Evolutionary conservation across 257 asterid species (phyloP).

Genomic region (Nemophila menziesii): DNA sequence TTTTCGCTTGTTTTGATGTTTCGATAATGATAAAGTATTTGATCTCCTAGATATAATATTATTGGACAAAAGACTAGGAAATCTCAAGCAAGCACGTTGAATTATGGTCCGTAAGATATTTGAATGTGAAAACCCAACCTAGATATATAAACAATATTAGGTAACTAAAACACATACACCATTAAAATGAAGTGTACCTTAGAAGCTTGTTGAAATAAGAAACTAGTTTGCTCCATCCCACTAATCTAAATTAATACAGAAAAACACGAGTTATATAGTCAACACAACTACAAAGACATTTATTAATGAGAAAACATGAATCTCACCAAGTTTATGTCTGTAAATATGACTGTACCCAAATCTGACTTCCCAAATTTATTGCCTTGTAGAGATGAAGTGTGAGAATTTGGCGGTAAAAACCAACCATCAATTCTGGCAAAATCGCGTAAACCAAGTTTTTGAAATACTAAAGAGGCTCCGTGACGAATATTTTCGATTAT

Average conservation of each 20-base stretch:
- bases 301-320: constrained; percentile 7
- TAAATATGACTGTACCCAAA: constrained; percentile 58
- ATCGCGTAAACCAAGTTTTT: constrained; percentile 69
- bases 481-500: constrained; percentile 52
- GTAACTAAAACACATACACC: background rate
- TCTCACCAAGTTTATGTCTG: constrained; percentile 83
- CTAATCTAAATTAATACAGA: constrained; percentile 53
- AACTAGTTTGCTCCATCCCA: constrained; percentile 95
- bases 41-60: constrained; percentile 29
- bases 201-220: constrained; percentile 86
- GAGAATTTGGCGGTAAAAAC: constrained; percentile 56
- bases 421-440: constrained; percentile 95
- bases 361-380: constrained; percentile 52
- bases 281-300: constrained; percentile 9
- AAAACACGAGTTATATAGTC: constrained; percentile 10
- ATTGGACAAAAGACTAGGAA: constrained; percentile 38
- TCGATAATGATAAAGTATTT: constrained; percentile 22
- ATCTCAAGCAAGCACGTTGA: constrained; percentile 77
- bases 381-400: constrained; percentile 34
- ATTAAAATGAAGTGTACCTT: constrained; percentile 36
- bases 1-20: constrained; percentile 25
- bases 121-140: constrained; percentile 93
- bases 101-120: constrained; percentile 67
- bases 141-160: constrained; percentile 4
- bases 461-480: constrained; percentile 71